Base-by-base conservation (phyloP, 768 basidiomycete genomes). In the Boletus fagicola region DNA sequence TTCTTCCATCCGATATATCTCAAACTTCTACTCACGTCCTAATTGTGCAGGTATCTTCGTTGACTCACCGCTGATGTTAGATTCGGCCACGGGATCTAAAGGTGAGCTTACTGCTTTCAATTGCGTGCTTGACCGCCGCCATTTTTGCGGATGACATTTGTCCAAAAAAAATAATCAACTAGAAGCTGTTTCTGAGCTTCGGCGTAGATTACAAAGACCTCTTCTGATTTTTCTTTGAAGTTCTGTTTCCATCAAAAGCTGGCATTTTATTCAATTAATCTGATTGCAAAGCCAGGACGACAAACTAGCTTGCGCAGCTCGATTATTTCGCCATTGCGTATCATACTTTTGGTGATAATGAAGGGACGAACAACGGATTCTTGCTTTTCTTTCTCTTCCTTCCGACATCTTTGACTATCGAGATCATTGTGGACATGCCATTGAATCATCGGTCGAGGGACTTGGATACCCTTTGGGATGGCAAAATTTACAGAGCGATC, bases 381-480 rank as follows among this genome's bases (percentile, higher is more conserved):
- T 28, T 26, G 4, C 2, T 3, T 45, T 45, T 2, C 24, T 28
- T 24, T 28, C 7, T 20, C 40, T 20, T 1, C 16, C 5, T 13
- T 15, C 9, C 15, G 16, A 7, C 15, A 5, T 36, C 30, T 9
- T 30, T 30, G 2, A n/a, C n/a, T n/a, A n/a, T n/a, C n/a, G n/a
- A n/a, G n/a, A n/a, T n/a, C n/a, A n/a, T n/a, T n/a, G n/a, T n/a
- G 30, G 9, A 30, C 30, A 30, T 30, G 9, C 30, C 2, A 11
- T 3, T 31, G 10, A 31, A 31, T 11, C 31, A 12, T 33, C 4
- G 38, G 18, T 5, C 38, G 16, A 8, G 38, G 15, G 8, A 35
- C 33, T 70, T 96, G 90, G 31, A 98, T 84, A 16, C 95, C 95
- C 74, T 95, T 96, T 71, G 97, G 94, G 53, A 98, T 91, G 16